Conservation (phyloP, 768 basidiomycete genomes). For the Fomitopsis serialis region DNA sequence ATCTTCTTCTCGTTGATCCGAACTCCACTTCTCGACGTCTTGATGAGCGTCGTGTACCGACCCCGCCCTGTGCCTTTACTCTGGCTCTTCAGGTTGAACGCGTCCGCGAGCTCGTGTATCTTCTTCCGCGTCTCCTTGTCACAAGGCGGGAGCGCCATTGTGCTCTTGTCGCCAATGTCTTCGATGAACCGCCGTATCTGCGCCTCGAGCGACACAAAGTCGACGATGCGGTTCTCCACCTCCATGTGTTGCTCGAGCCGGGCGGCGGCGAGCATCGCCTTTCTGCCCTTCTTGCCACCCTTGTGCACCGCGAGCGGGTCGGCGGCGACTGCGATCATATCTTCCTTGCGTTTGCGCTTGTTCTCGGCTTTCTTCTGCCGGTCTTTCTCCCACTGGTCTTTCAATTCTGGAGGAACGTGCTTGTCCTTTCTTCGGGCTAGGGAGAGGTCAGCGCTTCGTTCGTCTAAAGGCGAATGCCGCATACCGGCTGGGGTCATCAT, state of each 20-base stretch:
- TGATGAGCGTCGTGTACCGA: constrained; percentile 73
- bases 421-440: constrained; percentile 46
- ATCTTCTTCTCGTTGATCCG: constrained; percentile 59
- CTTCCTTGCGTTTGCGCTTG: constrained; percentile 58
- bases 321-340: constrained; percentile 48
- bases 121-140: constrained; percentile 62
- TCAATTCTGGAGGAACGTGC: constrained; percentile 51
- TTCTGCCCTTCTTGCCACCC: constrained; percentile 63
- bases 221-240: constrained; percentile 47
- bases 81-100: constrained; percentile 72
- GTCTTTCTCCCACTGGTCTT: constrained; percentile 73
- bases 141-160: constrained; percentile 76
- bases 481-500: constrained; percentile 42
- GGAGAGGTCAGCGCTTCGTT: neutral
- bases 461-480: constrained; percentile 19
- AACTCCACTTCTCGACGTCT: constrained; percentile 56
- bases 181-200: constrained; percentile 68
- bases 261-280: constrained; percentile 58
- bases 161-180: constrained; percentile 42
- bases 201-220: constrained; percentile 61
- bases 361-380: constrained; percentile 76
- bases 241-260: constrained; percentile 41
- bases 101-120: constrained; percentile 76
- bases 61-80: constrained; percentile 66
- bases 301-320: constrained; percentile 62